A percentile compares a stretch with the other conserved stretches of the same genome.
phyloP scores from a whole-genome alignment of 2,329 filamentous ascomycete species.

The Xylariaceae sp. region DNA sequence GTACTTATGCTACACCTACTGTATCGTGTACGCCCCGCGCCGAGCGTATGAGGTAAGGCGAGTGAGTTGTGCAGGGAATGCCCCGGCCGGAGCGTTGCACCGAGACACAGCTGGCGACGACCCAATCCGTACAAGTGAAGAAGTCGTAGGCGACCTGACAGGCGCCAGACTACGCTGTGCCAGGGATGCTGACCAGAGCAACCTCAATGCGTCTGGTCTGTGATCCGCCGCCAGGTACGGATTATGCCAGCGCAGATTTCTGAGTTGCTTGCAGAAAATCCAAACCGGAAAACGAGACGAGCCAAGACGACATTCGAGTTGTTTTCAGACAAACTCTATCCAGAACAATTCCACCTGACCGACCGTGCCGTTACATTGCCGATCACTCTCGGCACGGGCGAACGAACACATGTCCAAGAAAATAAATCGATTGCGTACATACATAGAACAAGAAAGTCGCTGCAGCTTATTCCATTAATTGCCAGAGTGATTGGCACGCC shows the following conservation, averaged over 20 bases:
- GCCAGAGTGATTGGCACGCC: neutral
- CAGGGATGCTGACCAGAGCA: neutral
- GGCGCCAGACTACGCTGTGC: neutral
- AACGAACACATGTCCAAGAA: neutral
- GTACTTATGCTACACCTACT: neutral
- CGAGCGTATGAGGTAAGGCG: neutral
- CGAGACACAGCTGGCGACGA: neutral
- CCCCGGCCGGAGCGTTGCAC: neutral
- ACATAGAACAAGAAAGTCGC: neutral
- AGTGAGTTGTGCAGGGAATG: neutral
- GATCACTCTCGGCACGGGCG: too few relatives aligned
- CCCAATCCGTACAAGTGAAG: neutral
- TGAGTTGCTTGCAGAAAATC: conserved; percentile 13
- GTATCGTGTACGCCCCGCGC: neutral
- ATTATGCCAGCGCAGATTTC: neutral
- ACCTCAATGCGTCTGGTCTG: neutral
- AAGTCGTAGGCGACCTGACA: neutral
- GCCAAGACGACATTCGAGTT: conserved; percentile 12
- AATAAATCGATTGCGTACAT: neutral
- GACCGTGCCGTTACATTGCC: too few relatives aligned
- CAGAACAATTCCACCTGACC: conserved; percentile 11
- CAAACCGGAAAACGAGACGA: conserved; percentile 3
- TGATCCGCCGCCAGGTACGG: neutral
- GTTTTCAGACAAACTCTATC: conserved; percentile 19
- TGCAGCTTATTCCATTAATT: neutral